Base-by-base conservation (phyloP, 2,329 filamentous ascomycete species). In the Neofusicoccum cordaticola region DNA sequence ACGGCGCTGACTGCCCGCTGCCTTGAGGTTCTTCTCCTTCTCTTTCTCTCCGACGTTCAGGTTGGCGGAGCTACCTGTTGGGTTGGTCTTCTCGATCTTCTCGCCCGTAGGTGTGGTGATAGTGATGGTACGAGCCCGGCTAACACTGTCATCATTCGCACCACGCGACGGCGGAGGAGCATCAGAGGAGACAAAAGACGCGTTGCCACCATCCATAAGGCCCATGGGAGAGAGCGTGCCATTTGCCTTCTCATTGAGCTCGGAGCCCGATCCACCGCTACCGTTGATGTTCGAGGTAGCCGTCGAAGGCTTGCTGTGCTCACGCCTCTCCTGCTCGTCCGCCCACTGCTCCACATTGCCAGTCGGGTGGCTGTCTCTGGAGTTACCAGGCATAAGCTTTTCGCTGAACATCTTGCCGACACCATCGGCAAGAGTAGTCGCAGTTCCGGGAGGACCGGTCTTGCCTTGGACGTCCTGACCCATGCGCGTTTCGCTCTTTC, bases 1-100 rank as follows among this genome's bases (percentile, higher is more conserved):
- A 53, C 86, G 84, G 72, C 83, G 88, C 63, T 86, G 80, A 22
- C 86, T 86, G 3, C 83, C 72, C 5, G 37, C 58, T 31, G 71
- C 69, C 12, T 61, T 64, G 19, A 45, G 17, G 31, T 31, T 15
- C 35, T 37, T 13, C 15, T 44, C 17, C 13, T 61, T 37, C 4
- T 44, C 37, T 0, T 61, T 37, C 4, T 44, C 37, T 0, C 6
- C 27, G 17, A 31, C 31, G 57, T 45, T 19, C 12, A 50, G 41
- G 8, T 57, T 63, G 42, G n/a, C 41, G 15, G 57, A 31, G 13
- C 52, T 31, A 12, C 63, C 53, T 9, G 66, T 58, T n/a, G 51
- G 50, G 34, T 63, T 63, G 17, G 51, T 15, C 11, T 42, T 42
- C 37, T 27, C 17, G 27, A 5, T 31, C 37, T 42, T 42, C 13